Evolutionary conservation across 305 asterid species (phyloP).

Genomic region (Fraxinus latifolia): DNA sequence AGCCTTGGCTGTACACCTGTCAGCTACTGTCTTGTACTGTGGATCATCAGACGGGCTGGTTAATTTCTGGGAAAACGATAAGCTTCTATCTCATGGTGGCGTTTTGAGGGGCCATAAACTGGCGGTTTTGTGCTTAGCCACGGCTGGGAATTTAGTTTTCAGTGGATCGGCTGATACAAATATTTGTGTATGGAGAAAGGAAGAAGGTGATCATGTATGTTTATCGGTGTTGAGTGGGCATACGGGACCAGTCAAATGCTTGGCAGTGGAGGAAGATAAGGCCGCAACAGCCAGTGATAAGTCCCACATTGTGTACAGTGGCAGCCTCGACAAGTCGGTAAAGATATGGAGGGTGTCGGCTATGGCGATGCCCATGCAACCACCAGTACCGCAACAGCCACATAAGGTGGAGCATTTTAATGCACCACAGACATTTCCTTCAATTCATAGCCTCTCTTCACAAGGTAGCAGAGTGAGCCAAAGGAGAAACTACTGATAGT

Average conservation of each 20-base stretch:
- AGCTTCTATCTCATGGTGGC: slow-evolving; percentile 39
- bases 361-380: not conserved
- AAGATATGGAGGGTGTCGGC: slow-evolving; percentile 46
- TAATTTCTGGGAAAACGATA: slow-evolving; percentile 38
- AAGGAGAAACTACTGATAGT: not conserved
- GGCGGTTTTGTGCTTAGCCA: slow-evolving; percentile 46
- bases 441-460: not conserved
- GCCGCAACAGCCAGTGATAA: slow-evolving; percentile 12
- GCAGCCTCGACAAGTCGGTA: slow-evolving; percentile 49
- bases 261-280: slow-evolving; percentile 40
- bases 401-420: not conserved
- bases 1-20: slow-evolving; percentile 33
- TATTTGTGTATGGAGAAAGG: slow-evolving; percentile 43
- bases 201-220: slow-evolving; percentile 24
- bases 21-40: slow-evolving; percentile 29
- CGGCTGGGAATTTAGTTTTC: slow-evolving; percentile 34
- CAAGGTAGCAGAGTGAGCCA: not conserved
- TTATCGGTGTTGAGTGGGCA: slow-evolving; percentile 38
- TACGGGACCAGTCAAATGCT: slow-evolving; percentile 43
- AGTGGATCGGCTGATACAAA: slow-evolving; percentile 44
- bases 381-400: not conserved
- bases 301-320: slow-evolving; percentile 39
- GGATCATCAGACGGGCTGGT: slow-evolving; percentile 51
- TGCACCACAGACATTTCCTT: not conserved
- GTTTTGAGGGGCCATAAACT: slow-evolving; percentile 44